Evolutionary conservation across 371 early-diverging fungal genomes (phyloP).

Genomic region (Apophysomyces variabilis): DNA sequence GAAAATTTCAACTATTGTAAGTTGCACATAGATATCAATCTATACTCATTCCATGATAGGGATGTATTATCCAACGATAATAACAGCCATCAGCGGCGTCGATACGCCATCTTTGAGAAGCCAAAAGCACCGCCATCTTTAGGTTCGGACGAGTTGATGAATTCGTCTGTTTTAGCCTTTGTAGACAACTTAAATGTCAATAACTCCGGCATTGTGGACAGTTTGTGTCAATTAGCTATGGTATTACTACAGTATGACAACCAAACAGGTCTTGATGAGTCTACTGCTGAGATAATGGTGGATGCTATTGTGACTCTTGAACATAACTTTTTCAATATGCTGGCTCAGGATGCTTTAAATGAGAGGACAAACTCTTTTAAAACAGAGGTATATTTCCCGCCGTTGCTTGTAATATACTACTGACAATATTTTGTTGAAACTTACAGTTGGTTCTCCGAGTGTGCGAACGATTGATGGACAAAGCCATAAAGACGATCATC

Average conservation of each 20-base stretch:
- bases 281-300: slow-evolving; percentile 10
- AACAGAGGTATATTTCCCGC: slow-evolving; percentile 1
- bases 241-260: slow-evolving; percentile 22
- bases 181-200: slow-evolving; percentile 36
- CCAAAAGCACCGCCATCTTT: background rate
- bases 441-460: slow-evolving; percentile 25
- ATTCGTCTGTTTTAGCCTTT: slow-evolving; percentile 24
- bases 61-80: background rate
- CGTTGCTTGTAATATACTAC: no score
- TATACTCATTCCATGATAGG: background rate
- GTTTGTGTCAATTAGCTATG: slow-evolving; percentile 32
- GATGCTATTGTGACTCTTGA: slow-evolving; percentile 13
- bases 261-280: slow-evolving; percentile 6
- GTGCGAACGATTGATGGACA: slow-evolving; percentile 38
- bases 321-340: slow-evolving; percentile 3
- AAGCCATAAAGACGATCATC: slow-evolving; percentile 22
- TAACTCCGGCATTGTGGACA: slow-evolving; percentile 50
- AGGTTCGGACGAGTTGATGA: background rate
- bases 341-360: background rate
- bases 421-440: background rate
- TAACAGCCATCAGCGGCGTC: background rate
- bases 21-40: background rate
- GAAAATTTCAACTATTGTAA: slow-evolving; percentile 20
- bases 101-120: slow-evolving; percentile 14
- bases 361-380: background rate